A percentile compares a stretch with the other conserved stretches of the same genome.
phyloP scores from a whole-genome alignment of 768 basidiomycete genomes.

The Russula sp. region DNA sequence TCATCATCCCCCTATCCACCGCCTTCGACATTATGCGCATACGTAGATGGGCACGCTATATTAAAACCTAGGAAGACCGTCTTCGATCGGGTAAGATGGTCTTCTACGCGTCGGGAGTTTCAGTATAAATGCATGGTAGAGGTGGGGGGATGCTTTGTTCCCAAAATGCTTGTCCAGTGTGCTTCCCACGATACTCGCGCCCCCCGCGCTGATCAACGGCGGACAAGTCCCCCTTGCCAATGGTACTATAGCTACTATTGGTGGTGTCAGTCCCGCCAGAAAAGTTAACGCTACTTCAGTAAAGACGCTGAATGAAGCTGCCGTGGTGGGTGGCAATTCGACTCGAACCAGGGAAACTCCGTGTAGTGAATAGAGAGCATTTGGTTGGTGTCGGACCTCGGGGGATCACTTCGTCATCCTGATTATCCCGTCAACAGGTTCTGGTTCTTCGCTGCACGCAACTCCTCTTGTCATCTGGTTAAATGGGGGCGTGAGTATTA shows the following conservation, averaged over 20 bases:
- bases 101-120: background rate
- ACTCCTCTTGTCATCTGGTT: conserved; percentile 65
- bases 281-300: background rate
- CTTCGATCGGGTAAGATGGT: background rate
- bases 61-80: background rate
- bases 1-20: too few relatives aligned
- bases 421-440: conserved; percentile 38
- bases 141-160: background rate
- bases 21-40: too few relatives aligned
- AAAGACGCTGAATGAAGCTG: background rate
- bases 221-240: conserved; percentile 45
- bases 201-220: conserved; percentile 25
- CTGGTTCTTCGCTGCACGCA: conserved; percentile 65
- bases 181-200: conserved; percentile 20
- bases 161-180: conserved; percentile 23
- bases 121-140: background rate
- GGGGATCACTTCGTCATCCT: background rate
- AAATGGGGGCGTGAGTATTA: conserved; percentile 42
- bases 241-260: conserved; percentile 48
- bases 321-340: background rate
- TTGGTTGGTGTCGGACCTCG: conserved; percentile 35
- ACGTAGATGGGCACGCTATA: too few relatives aligned
- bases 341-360: conserved; percentile 42
- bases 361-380: conserved; percentile 56
- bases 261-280: conserved; percentile 33